These are phyloP conservation scores for Adansonia madagascariensis DNA, from an alignment of 441 rosid genomes.

Conservation along the genomic window DNA sequence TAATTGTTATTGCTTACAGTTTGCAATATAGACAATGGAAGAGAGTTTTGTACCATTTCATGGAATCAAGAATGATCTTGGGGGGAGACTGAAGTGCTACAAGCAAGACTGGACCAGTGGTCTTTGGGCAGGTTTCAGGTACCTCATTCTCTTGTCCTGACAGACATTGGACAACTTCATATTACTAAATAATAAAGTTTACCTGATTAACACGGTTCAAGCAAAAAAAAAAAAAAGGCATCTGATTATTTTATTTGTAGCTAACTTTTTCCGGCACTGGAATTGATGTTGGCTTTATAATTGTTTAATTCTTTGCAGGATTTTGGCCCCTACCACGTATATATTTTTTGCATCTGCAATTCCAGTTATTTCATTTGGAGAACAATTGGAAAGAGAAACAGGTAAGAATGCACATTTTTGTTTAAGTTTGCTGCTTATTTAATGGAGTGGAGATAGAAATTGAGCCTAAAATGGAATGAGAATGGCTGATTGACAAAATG, in stretches of 20 bases:
- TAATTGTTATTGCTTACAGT: not conserved
- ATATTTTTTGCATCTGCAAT: conserved; percentile 17
- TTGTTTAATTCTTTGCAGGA: not conserved
- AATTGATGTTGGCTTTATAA: conserved; percentile 22
- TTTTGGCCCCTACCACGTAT: conserved; percentile 13
- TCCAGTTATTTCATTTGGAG: conserved; percentile 15
- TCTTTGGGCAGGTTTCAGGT: conserved; percentile 65
- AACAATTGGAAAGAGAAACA: conserved; percentile 16
- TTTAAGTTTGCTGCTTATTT: conserved; percentile 4
- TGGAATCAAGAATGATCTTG: conserved; percentile 62
- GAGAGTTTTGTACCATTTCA: conserved; percentile 67
- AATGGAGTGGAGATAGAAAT: not conserved
- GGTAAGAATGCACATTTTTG: conserved; percentile 8
- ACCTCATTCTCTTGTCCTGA: conserved; percentile 17
- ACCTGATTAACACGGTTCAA: conserved; percentile 8
- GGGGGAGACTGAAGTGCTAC: conserved; percentile 59
- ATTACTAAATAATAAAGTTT: not conserved
- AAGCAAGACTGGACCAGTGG: conserved; percentile 73
- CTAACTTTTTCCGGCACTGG: conserved; percentile 12
- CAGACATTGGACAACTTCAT: not conserved
- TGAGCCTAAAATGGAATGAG: not conserved
- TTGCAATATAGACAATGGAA: conserved; percentile 38
- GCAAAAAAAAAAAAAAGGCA: not conserved
- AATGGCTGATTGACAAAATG: not conserved
- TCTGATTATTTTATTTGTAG: conserved; percentile 11